Conservation (phyloP, 129 eudicot genomes). For the Centella asiatica region DNA sequence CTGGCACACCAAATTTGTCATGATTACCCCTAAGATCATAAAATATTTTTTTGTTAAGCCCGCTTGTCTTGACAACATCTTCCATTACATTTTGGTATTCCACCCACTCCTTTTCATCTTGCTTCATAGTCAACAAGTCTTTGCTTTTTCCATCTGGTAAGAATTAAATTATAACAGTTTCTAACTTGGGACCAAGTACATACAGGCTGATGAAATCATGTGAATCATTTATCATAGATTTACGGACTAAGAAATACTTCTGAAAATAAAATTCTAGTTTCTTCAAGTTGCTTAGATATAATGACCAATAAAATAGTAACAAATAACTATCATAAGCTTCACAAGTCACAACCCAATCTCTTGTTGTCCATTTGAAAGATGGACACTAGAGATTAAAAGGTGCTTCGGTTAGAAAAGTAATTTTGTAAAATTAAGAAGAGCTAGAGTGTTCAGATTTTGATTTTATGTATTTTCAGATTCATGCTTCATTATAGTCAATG, state of each 20-base stretch:
- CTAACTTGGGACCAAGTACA: background rate
- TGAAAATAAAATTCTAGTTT: background rate
- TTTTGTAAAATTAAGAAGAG: too few species aligned
- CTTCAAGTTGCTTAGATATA: background rate
- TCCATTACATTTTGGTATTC: slow-evolving; percentile 78
- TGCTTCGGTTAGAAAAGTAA: too few species aligned
- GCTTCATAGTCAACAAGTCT: slow-evolving; percentile 80
- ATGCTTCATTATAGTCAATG: too few species aligned
- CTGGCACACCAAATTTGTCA: slow-evolving; percentile 81
- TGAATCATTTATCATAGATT: too few species aligned
- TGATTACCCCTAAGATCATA: slow-evolving; percentile 94
- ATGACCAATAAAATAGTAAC: background rate
- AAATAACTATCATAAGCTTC: too few species aligned
- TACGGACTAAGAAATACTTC: background rate
- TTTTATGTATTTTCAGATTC: too few species aligned
- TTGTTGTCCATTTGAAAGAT: too few species aligned
- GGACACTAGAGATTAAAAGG: too few species aligned
- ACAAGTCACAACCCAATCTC: too few species aligned
- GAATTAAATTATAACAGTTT: background rate
- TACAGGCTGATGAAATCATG: background rate
- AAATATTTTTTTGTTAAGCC: slow-evolving; percentile 60
- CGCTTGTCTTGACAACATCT: slow-evolving; percentile 61
- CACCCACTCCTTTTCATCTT: slow-evolving; percentile 82
- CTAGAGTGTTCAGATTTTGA: too few species aligned
- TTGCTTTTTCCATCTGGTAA: slow-evolving; percentile 85